Base-by-base conservation (phyloP, 345 rosid genomes). In the Lepidium aucheri region DNA sequence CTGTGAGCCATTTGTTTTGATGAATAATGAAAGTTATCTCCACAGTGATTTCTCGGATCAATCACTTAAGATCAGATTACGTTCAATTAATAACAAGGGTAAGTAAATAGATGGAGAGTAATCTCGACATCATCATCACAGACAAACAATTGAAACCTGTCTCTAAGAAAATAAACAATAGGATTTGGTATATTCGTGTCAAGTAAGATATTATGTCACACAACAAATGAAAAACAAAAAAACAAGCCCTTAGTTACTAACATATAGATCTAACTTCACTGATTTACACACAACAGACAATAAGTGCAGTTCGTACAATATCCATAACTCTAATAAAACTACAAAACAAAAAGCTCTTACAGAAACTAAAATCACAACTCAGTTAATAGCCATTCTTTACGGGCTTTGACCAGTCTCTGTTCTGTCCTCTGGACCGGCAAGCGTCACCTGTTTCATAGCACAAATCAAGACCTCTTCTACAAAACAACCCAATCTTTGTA, bases 341-440 rank as follows among this genome's bases (percentile, higher is more conserved):
- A 70, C 75, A 63, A 39, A 54, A 63, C 55, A 69, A 54, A 53
- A 28, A 63, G 51, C 60, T 61, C 68, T 52, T 41, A 63, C 49
- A n/a, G 28, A 53, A 45, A 47, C 45, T 63, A 24, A 15, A 60
- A 44, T 43, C 65, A 60, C 45, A 49, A 38, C 67, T 38, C 57
- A 56, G 53, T 64, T 47, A 49, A 51, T 53, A 57, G 33, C 62
- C 34, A 0, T 56, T 55, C 44, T 11, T 56, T 17, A 56, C 0
- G 18, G 33, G 34, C 34, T 56, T 39, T 38, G 34, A 13, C 33
- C 65, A 5, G 61, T 57, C 60, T 72, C 76, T 50, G 79, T 53
- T 65, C 72, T 70, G 64, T 76, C 79, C 0, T 70, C 76, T 60
- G 79, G 79, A 9, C 79, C 79, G 0, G 76, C 76, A 58, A 76